Conservation (phyloP, 306 rosid species). For the Casuarina glauca region DNA sequence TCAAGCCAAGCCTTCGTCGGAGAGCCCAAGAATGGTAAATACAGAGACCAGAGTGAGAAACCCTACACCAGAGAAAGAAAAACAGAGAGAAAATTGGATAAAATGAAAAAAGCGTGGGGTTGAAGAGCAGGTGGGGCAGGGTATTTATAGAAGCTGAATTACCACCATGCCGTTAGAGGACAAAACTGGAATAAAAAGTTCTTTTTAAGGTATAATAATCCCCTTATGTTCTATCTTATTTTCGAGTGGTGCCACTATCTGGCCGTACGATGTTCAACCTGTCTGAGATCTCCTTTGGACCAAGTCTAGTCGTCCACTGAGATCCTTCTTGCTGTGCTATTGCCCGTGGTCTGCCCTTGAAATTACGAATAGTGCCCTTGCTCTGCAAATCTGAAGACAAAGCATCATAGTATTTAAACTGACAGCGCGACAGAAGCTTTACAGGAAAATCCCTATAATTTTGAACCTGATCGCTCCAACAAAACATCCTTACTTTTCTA, state of each 20-base stretch:
- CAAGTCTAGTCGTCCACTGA: too few relatives aligned
- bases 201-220: too few relatives aligned
- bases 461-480: too few relatives aligned
- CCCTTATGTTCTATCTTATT: conserved; percentile 1
- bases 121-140: conserved; percentile 26
- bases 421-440: too few relatives aligned
- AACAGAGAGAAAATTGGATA: neutral
- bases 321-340: too few relatives aligned
- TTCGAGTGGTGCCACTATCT: neutral
- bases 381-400: too few relatives aligned
- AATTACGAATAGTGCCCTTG: too few relatives aligned
- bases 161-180: conserved; percentile 26
- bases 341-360: too few relatives aligned
- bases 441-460: too few relatives aligned
- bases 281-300: neutral
- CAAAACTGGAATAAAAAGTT: conserved; percentile 33
- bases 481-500: too few relatives aligned
- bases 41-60: neutral
- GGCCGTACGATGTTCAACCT: neutral
- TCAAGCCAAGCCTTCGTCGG: neutral
- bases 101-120: conserved; percentile 36
- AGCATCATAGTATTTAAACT: too few relatives aligned
- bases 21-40: neutral
- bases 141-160: conserved; percentile 54
- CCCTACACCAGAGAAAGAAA: conserved; percentile 63